phyloP scores from a whole-genome alignment of 2,329 filamentous ascomycete genomes.

The Aspergillus floridensis region DNA sequence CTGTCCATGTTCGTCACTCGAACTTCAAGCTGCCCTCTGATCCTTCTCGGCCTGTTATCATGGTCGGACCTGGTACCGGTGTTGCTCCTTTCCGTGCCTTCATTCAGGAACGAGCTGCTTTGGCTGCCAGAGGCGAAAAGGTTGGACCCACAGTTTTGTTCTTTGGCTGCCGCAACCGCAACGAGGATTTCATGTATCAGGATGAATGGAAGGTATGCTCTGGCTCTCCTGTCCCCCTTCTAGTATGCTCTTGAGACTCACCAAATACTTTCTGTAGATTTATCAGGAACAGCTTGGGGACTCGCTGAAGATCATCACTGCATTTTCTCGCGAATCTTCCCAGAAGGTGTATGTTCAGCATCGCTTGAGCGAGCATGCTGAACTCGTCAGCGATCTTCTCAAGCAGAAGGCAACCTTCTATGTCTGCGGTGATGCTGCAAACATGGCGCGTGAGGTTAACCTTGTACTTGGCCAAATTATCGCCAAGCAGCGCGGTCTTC shows the following conservation, averaged over 20 bases:
- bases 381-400: conserved; percentile 83
- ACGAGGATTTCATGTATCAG: conserved; percentile 91
- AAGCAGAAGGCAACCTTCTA: conserved; percentile 89
- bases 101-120: conserved; percentile 85
- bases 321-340: conserved; percentile 84
- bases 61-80: conserved; percentile 94
- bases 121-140: conserved; percentile 73
- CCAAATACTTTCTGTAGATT: conserved; percentile 54
- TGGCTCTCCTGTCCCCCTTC: conserved; percentile 4
- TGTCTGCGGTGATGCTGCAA: conserved; percentile 94
- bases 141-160: conserved; percentile 89
- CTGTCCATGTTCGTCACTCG: conserved; percentile 93
- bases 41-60: conserved; percentile 87
- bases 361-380: conserved; percentile 75
- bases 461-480: conserved; percentile 83
- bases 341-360: conserved; percentile 98
- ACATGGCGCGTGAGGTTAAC: conserved; percentile 95
- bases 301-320: conserved; percentile 84
- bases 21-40: conserved; percentile 99
- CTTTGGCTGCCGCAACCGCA: conserved; percentile 84
- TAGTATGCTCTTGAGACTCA: conserved; percentile 17
- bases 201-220: conserved; percentile 84
- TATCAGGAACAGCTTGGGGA: conserved; percentile 82
- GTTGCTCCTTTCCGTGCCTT: conserved; percentile 96
- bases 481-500: conserved; percentile 74